phyloP scores from a whole-genome alignment of 352 stramenopile genomes.

The Phytophthora constricta region DNA sequence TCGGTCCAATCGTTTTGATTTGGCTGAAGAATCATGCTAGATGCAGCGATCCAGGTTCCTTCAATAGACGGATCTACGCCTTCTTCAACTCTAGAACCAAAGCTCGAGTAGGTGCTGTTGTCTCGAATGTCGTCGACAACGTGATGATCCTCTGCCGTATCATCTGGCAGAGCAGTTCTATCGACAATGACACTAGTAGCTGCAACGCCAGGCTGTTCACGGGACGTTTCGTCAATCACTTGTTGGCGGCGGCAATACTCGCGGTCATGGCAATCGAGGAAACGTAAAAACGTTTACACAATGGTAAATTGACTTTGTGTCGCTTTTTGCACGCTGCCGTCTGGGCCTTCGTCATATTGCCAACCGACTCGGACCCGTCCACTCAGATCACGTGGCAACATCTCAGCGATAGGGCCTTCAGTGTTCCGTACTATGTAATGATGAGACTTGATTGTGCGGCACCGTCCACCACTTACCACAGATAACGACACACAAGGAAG shows the following conservation, averaged over 20 bases:
- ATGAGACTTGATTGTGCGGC: not conserved
- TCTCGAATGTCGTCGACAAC: not conserved
- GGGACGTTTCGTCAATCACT: not conserved
- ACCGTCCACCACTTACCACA: not conserved
- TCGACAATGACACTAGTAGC: not conserved
- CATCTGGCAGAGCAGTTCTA: not conserved
- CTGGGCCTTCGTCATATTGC: not conserved
- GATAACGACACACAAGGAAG: not conserved
- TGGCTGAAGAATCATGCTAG: constrained; percentile 1
- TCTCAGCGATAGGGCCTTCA: not conserved
- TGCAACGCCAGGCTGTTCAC: not conserved
- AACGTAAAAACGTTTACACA: not conserved
- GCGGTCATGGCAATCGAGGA: constrained; percentile 4
- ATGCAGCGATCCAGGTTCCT: constrained; percentile 6
- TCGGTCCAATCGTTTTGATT: not conserved
- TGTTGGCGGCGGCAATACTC: not conserved
- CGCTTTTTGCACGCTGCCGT: not conserved
- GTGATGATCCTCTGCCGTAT: too few species aligned
- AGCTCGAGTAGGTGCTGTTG: constrained; percentile 13
- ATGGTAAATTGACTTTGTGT: not conserved
- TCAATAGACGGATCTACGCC: not conserved
- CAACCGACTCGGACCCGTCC: not conserved
- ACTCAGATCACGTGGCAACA: not conserved
- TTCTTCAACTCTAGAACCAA: constrained; percentile 3
- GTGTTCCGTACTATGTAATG: not conserved